These are phyloP conservation scores for Cyamopsis tetragonoloba DNA, from an alignment of 306 rosid species.

Conservation along the genomic window DNA sequence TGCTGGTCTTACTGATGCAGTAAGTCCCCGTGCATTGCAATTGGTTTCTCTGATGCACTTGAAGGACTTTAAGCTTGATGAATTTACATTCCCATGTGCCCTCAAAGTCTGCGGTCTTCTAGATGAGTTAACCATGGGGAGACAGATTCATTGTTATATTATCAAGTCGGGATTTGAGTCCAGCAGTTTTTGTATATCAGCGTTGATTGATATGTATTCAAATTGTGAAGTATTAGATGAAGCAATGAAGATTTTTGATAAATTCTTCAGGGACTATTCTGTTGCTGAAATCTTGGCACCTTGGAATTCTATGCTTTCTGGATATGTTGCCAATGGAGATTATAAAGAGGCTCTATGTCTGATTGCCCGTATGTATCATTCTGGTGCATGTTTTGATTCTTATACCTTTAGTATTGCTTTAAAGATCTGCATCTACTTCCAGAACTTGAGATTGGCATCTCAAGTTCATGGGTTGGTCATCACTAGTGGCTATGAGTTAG, in stretches of 20 bases:
- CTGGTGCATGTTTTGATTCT: slow-evolving; percentile 53
- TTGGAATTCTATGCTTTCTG: slow-evolving; percentile 86
- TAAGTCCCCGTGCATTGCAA: slow-evolving; percentile 40
- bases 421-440: slow-evolving; percentile 59
- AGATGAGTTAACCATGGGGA: slow-evolving; percentile 44
- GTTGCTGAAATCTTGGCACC: slow-evolving; percentile 49
- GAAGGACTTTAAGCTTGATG: slow-evolving; percentile 55
- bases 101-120: slow-evolving; percentile 53
- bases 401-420: slow-evolving; percentile 65
- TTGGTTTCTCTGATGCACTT: slow-evolving; percentile 58
- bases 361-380: slow-evolving; percentile 44
- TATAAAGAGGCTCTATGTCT: slow-evolving; percentile 46
- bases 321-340: slow-evolving; percentile 49
- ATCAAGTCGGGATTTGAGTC: slow-evolving; percentile 61
- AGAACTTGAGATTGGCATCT: slow-evolving; percentile 45
- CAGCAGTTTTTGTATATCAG: slow-evolving; percentile 56
- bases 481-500: slow-evolving; percentile 59
- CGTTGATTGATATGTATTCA: slow-evolving; percentile 81
- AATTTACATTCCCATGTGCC: slow-evolving; percentile 69
- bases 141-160: slow-evolving; percentile 60
- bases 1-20: slow-evolving; percentile 61
- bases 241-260: slow-evolving; percentile 53
- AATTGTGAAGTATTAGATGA: slow-evolving; percentile 50
- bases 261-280: slow-evolving; percentile 23
- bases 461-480: slow-evolving; percentile 78